Evolutionary conservation across 805 yeast species (phyloP), one percentile per base, ranked within the genome.

Genomic region (Torulaspora delbrueckii): DNA sequence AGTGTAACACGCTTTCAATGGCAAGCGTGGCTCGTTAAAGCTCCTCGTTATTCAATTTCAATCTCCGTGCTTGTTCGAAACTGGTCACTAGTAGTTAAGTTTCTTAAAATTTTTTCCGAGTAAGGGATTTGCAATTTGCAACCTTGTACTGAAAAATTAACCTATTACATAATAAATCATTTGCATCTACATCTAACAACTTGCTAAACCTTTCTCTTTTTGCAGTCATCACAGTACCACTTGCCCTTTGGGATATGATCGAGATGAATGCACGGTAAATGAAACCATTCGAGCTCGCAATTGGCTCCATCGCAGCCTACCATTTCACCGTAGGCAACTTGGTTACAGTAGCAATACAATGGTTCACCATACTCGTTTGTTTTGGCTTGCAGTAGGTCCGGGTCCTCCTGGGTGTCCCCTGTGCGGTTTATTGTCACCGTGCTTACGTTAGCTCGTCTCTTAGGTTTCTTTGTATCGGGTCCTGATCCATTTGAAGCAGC

Each of bases 241-340:
- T 82, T 83, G 9, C 89, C 89, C 69, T 82, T 85, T 2, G 97
- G 98, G 4, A 91, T 78, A 40, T 88, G 82, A 41, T 82, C 79
- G 56, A 89, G 75, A 0, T 96, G 96, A 35, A 87, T 85, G 67
- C 98, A 90, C 13, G 95, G 95, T 55, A 91, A 71, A 70, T 90
- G 98, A 69, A 90, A 90, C 98, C 98, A 90, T 65, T 90, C 98
- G 44, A 88, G 74, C 62, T 82, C 82, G 70, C 98, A 91, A 47
- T 82, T 80, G 28, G 86, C 90, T 9, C 96, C 97, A 60, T 93
- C 99, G 69, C 99, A 93, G 2, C 96, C 99, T 49, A 93, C 97
- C 99, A 93, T 93, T 60, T 93, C 98, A 14, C 99, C 99, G 62
- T 86, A 93, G 4, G 97, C 91, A 0, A 90, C 96, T 63, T 90